Base-by-base conservation (phyloP, 805 yeast genomes). In the Osmozyma mogii region DNA sequence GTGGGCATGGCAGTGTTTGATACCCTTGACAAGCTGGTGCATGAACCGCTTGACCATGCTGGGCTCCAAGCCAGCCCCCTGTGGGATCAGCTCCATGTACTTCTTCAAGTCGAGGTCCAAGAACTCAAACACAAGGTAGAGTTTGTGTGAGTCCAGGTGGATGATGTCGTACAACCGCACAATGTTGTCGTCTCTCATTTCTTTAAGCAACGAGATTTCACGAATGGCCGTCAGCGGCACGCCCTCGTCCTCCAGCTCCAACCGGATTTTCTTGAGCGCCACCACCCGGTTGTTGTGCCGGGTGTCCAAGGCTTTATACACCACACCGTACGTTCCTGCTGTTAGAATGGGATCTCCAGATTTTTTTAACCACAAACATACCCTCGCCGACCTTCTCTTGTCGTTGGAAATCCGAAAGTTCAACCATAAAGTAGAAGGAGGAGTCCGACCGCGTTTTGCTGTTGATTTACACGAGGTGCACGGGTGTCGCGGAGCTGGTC, bases 181-280 rank as follows among this genome's bases (percentile, higher is more conserved):
- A 30, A 89, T 88, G 56, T 89, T 87, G 37, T 85, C 94, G 58
- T 92, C 95, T 41, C 84, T 75, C 70, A 92, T 70, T 54, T 92
- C 98, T 54, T 92, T 89, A 57, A 92, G 70, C 26, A 92, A 68
- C 2, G 97, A 89, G 44, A 92, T 92, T 53, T 92, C 98, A 46
- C 98, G 71, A 35, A 92, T 92, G 5, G 98, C 97, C 0, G 98
- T 92, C 2, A 96, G 87, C 2, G 98, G 98, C 14, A 94, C 96
- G 12, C 98, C 98, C 55, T 92, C 98, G 55, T 85, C 95, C 56
- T 92, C 98, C 13, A 94, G 84, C 54, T 92, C 98, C 30, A 92
- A 63, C 35, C 97, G 75, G 54, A 92, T 94, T 60, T 92, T 94
- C 57, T 92, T 92, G 44, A 92, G 65, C 0, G 98, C 98, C 21